phyloP scores from a whole-genome alignment of 176 grass and related monocot species.

The Pharus latifolius region DNA sequence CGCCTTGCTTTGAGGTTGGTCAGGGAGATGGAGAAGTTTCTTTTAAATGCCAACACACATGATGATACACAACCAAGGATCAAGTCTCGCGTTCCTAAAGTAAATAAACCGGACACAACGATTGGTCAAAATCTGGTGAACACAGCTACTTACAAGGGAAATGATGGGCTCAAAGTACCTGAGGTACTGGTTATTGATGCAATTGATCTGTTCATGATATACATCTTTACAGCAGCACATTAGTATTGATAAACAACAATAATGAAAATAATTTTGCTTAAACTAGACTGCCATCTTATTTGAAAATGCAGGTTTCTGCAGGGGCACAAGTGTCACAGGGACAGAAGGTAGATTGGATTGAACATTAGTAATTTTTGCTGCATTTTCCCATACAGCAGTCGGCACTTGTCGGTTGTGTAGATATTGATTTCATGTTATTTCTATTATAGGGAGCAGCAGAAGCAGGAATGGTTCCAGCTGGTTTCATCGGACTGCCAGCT shows the following conservation, averaged over 20 bases:
- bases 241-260: not conserved
- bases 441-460: constrained; percentile 46
- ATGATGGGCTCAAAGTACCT: constrained; percentile 28
- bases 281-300: constrained; percentile 4
- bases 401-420: not conserved
- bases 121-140: constrained; percentile 42
- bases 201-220: not conserved
- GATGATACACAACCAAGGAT: constrained; percentile 97
- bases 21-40: constrained; percentile 78
- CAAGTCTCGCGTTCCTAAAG: constrained; percentile 62
- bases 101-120: constrained; percentile 41
- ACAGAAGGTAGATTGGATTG: constrained; percentile 38
- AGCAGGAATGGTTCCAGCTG: constrained; percentile 26
- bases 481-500: constrained; percentile 50
- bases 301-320: constrained; percentile 37
- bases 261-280: constrained; percentile 9
- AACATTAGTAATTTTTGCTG: constrained; percentile 15
- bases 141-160: constrained; percentile 35
- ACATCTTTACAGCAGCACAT: constrained; percentile 1
- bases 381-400: constrained; percentile 13
- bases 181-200: constrained; percentile 33
- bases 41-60: constrained; percentile 76
- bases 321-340: constrained; percentile 30
- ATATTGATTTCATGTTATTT: constrained; percentile 20
- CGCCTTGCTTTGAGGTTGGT: constrained; percentile 84